A percentile compares a stretch with the other conserved stretches of the same genome.
phyloP scores from a whole-genome alignment of 768 basidiomycete species.

The Tremella yokohamensis region DNA sequence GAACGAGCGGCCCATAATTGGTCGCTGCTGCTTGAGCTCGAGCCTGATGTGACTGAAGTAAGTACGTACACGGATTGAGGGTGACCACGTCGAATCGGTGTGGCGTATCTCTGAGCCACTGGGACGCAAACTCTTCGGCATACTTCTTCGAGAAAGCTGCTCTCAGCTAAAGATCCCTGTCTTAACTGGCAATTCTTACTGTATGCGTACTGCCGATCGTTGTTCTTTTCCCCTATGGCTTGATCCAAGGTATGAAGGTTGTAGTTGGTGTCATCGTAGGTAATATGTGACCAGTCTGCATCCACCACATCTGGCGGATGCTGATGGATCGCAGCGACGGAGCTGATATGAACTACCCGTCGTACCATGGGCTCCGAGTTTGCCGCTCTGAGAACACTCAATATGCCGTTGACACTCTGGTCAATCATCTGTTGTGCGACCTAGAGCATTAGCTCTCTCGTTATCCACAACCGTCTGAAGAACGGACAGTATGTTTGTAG shows the following conservation, averaged over 20 bases:
- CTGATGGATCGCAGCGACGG: slow-evolving; percentile 8
- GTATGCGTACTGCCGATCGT: slow-evolving; percentile 6
- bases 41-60: background rate
- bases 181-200: background rate
- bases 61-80: slow-evolving; percentile 2
- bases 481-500: slow-evolving; percentile 2
- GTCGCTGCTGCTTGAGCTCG: background rate
- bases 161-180: background rate
- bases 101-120: background rate
- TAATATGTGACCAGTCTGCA: background rate
- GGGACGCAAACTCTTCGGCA: background rate
- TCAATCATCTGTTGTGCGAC: slow-evolving; percentile 1
- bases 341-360: slow-evolving; percentile 6
- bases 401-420: slow-evolving; percentile 2
- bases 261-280: slow-evolving; percentile 11
- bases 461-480: background rate
- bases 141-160: background rate
- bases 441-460: background rate
- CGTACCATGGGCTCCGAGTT: background rate
- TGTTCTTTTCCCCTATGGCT: background rate
- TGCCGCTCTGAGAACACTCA: background rate
- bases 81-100: slow-evolving; percentile 9
- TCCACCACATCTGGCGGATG: background rate
- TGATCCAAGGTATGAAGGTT: background rate
- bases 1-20: slow-evolving; percentile 5